Evolutionary conservation across 2,329 filamentous ascomycete genomes (phyloP).

Genomic region (Pseudovirgaria hyperparasitica): DNA sequence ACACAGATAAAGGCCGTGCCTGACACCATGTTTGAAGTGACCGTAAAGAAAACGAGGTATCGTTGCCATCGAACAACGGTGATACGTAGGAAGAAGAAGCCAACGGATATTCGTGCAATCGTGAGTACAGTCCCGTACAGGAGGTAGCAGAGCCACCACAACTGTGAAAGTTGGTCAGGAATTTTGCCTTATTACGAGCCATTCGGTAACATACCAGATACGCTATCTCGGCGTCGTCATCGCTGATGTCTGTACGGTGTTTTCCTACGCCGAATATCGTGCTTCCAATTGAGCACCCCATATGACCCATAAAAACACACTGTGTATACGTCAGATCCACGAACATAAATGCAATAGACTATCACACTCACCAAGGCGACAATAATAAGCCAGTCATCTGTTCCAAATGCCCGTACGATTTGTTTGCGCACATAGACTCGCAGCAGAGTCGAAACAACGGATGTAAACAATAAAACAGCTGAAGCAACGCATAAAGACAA

Average conservation of each 20-base stretch:
- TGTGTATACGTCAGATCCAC: too few relatives aligned
- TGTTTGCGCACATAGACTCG: slow-evolving; percentile 17
- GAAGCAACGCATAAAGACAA: too few relatives aligned
- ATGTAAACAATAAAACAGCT: slow-evolving; percentile 14
- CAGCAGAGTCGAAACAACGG: slow-evolving; percentile 14
- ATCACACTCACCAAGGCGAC: slow-evolving; percentile 14
- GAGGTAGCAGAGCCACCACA: slow-evolving; percentile 24
- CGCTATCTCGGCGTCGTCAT: too few relatives aligned
- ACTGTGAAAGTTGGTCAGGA: too few relatives aligned
- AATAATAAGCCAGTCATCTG: slow-evolving; percentile 23
- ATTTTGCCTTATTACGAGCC: too few relatives aligned
- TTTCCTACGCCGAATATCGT: too few relatives aligned
- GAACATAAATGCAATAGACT: not conserved
- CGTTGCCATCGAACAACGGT: slow-evolving; percentile 15
- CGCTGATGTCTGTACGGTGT: too few relatives aligned
- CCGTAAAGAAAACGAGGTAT: slow-evolving; percentile 25
- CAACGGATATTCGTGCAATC: slow-evolving; percentile 18
- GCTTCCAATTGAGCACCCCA: too few relatives aligned
- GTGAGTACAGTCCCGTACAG: slow-evolving; percentile 20
- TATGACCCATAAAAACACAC: too few relatives aligned
- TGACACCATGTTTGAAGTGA: slow-evolving; percentile 22
- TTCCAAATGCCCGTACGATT: slow-evolving; percentile 22
- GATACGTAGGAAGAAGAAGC: slow-evolving; percentile 21
- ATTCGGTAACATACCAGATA: too few relatives aligned
- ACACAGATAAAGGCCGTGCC: slow-evolving; percentile 32